Evolutionary conservation across 768 basidiomycete genomes (phyloP).

Genomic region (Phaffia australis): DNA sequence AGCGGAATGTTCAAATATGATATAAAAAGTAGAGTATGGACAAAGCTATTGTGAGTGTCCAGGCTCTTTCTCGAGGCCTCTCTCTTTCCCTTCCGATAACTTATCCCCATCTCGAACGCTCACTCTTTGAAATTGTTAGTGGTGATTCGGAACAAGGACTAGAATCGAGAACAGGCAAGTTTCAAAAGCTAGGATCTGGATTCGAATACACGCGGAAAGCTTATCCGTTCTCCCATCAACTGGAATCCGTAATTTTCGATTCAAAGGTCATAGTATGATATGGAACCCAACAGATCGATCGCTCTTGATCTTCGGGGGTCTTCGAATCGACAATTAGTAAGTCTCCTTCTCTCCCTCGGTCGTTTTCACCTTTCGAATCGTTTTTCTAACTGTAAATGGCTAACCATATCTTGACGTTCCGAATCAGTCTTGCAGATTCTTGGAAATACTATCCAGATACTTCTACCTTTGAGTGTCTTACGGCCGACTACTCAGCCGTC

Average conservation of each 20-base stretch:
- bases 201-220: neutral
- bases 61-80: neutral
- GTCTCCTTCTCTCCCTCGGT: neutral
- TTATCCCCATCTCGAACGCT: too few relatives aligned
- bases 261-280: constrained; percentile 19
- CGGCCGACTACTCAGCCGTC: constrained; percentile 7
- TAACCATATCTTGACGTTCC: too few relatives aligned
- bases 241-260: neutral
- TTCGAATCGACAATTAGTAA: constrained; percentile 2
- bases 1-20: constrained; percentile 16
- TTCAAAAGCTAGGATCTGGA: too few relatives aligned
- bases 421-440: constrained; percentile 14
- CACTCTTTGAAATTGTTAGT: neutral
- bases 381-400: neutral
- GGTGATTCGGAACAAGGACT: constrained; percentile 4
- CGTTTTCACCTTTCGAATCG: neutral
- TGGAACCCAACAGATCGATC: constrained; percentile 10
- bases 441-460: constrained; percentile 10
- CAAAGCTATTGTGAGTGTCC: constrained; percentile 13
- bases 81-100: neutral
- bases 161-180: constrained; percentile 9
- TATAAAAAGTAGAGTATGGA: neutral
- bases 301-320: constrained; percentile 19
- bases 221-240: too few relatives aligned
- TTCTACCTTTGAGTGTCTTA: neutral